phyloP scores from a whole-genome alignment of 148 eudicot species.

The Camellia sinensis region DNA sequence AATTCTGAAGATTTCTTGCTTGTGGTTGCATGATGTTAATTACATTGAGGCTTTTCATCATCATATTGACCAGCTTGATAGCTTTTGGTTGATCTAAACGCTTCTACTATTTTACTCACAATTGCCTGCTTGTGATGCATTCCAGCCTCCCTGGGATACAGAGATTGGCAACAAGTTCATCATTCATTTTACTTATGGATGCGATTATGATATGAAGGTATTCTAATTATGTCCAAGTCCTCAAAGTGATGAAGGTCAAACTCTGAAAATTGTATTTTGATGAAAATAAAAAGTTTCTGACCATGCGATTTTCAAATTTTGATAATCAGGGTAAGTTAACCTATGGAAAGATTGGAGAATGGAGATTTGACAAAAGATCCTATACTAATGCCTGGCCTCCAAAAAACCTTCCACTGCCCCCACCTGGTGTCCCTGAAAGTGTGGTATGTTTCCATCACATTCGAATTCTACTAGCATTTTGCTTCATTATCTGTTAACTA shows the following conservation, averaged over 20 bases:
- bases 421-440: slow-evolving; percentile 92
- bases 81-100: background rate
- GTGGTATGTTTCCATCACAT: slow-evolving; percentile 56
- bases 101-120: background rate
- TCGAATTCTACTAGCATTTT: background rate
- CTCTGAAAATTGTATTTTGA: background rate
- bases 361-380: slow-evolving; percentile 97
- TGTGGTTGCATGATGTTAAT: background rate
- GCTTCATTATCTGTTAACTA: background rate
- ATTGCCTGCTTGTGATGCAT: slow-evolving; percentile 16
- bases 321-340: slow-evolving; percentile 69
- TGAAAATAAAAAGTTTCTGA: background rate
- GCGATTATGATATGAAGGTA: slow-evolving; percentile 93
- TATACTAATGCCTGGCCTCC: slow-evolving; percentile 60
- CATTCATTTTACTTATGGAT: slow-evolving; percentile 93
- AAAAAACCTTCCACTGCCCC: slow-evolving; percentile 79
- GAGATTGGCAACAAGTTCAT: slow-evolving; percentile 68
- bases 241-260: background rate
- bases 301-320: background rate
- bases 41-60: background rate
- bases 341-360: slow-evolving; percentile 91
- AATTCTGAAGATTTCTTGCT: background rate
- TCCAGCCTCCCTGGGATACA: slow-evolving; percentile 97
- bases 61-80: background rate
- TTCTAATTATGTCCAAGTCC: background rate